phyloP scores from a whole-genome alignment of 2,329 filamentous ascomycete species.

The Fusarium robinianum region DNA sequence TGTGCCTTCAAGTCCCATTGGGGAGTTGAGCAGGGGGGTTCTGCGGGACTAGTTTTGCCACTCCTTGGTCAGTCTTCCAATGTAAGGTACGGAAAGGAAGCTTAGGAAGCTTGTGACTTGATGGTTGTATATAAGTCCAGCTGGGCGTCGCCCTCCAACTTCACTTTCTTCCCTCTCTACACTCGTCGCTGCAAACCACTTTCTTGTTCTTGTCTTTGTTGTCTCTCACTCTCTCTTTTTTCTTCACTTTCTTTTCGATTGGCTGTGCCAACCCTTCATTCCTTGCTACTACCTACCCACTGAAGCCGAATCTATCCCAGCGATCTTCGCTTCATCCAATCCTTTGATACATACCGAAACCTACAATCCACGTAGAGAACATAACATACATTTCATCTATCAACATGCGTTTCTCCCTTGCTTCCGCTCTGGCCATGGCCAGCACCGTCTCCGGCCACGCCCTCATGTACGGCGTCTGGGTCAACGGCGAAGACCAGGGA shows the following conservation, averaged over 20 bases:
- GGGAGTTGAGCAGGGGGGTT: too few relatives aligned
- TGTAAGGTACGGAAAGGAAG: neutral
- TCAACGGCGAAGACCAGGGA: constrained; percentile 52
- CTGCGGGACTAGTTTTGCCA: too few relatives aligned
- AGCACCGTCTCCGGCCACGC: constrained; percentile 50
- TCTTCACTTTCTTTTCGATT: constrained; percentile 37
- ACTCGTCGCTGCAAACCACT: constrained; percentile 34
- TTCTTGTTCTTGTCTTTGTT: constrained; percentile 19
- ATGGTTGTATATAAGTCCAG: constrained; percentile 36
- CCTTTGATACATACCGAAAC: constrained; percentile 16
- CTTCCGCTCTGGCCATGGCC: constrained; percentile 44
- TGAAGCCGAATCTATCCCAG: constrained; percentile 26
- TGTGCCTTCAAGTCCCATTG: too few relatives aligned
- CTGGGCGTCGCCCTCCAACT: constrained; percentile 1
- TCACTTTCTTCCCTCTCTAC: constrained; percentile 17
- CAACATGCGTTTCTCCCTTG: constrained; percentile 44
- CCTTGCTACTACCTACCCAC: constrained; percentile 28
- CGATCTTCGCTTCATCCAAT: constrained; percentile 32
- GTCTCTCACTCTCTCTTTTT: constrained; percentile 19
- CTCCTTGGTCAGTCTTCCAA: too few relatives aligned
- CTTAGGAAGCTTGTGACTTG: too few relatives aligned
- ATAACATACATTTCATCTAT: constrained; percentile 14
- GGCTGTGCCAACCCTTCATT: constrained; percentile 39
- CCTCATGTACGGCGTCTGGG: constrained; percentile 52
- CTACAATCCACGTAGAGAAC: constrained; percentile 6